Evolutionary conservation across 1,284 basidiomycete genomes (phyloP).

Genomic region (Ustilago shanxiensis): DNA sequence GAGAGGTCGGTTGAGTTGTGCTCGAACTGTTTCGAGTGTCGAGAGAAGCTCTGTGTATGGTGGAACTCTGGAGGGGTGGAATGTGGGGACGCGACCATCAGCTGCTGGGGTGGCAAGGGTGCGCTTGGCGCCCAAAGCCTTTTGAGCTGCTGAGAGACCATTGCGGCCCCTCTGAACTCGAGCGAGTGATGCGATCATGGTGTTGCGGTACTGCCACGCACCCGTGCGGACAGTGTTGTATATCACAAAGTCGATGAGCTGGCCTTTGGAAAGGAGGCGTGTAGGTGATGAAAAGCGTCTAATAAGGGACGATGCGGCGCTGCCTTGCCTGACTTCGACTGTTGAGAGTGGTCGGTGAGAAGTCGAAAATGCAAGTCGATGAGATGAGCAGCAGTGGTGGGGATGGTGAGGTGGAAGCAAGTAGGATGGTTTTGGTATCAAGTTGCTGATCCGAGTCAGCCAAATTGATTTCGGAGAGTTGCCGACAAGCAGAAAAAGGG

Average conservation of each 20-base stretch:
- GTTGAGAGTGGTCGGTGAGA: neutral
- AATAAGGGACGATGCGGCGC: neutral
- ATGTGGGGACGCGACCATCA: constrained; percentile 49
- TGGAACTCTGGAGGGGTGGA: constrained; percentile 73
- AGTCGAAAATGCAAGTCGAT: neutral
- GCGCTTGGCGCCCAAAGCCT: constrained; percentile 37
- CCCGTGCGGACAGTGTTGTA: too few species aligned
- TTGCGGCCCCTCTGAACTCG: constrained; percentile 44
- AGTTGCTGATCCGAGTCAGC: constrained; percentile 8
- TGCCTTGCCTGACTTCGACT: neutral
- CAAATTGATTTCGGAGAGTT: neutral
- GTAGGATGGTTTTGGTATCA: neutral
- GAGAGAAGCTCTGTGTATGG: constrained; percentile 84
- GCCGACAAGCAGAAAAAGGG: neutral
- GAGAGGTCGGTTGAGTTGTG: constrained; percentile 83
- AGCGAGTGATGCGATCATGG: constrained; percentile 48
- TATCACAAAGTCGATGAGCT: neutral
- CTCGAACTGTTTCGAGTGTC: constrained; percentile 81
- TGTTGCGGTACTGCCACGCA: constrained; percentile 9
- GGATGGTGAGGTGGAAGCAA: neutral
- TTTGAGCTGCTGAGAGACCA: constrained; percentile 36
- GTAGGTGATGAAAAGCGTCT: neutral
- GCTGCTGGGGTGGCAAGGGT: constrained; percentile 46
- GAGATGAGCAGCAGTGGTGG: neutral
- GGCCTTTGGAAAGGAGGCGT: neutral